Base-by-base conservation (phyloP, 1,284 basidiomycete species). In the Cryptococcus sp. region DNA sequence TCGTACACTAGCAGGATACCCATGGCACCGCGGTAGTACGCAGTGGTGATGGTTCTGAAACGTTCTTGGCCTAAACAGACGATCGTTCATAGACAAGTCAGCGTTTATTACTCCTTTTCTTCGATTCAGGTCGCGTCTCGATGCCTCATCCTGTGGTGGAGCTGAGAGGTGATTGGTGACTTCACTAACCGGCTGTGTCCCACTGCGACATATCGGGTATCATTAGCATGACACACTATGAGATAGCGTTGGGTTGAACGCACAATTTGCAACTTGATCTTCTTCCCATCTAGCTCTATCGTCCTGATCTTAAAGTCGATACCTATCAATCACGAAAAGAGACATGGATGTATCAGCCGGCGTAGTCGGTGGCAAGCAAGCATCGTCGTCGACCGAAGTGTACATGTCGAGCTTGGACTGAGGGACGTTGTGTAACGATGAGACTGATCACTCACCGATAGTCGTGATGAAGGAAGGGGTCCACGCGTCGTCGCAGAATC, bases 11-110 rank as follows among this genome's bases (percentile, higher is more conserved):
- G 85, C 56, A 99, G 83, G 73, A 99, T 99, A 55, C 96, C 96
- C 95, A 99, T 99, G 17, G 96, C 96, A 47, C 96, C 96, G 69
- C 96, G 89, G 83, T 99, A 99, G 81, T 99, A 99, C n/a, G 96
- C 94, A 10, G 95, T 97, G 46, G 96, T 99, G 79, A 99, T 99
- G 47, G 96, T 99, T 73, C 95, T 85, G 84, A 99, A 99, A 41
- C 96, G 89, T 82, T 99, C 96, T 83, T 99, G 96, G 43, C 96
- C 78, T 75, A 59, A 3, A 38, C n/a, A 15, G 35, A 13, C n/a
- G 49, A 17, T 38, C 25, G n/a, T 27, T 13, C 19, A 39, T 22
- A 15, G 50, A 25, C 17, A 52, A 17, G n/a, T 43, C 22, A 38
- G 7, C 13, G 48, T 6, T 13, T 4, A 35, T 35, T 35, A 35